phyloP scores from a whole-genome alignment of 257 asterid genomes.

The Prunella vulgaris region DNA sequence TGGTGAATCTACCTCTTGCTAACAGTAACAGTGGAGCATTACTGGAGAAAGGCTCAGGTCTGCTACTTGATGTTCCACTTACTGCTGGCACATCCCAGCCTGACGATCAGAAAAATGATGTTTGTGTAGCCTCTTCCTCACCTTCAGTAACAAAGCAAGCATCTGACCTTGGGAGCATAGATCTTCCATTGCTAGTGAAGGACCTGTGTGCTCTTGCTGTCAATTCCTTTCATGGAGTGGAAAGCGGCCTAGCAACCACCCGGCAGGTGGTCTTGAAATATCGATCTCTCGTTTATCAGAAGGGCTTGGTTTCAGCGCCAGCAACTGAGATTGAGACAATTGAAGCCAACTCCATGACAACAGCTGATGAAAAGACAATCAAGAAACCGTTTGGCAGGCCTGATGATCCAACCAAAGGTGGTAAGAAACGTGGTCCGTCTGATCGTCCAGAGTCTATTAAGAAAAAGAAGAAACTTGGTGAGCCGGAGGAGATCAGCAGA shows the following conservation, averaged over 20 bases:
- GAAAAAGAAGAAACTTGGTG: conserved; percentile 43
- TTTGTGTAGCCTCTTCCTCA: conserved; percentile 7
- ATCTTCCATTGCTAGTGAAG: conserved; percentile 41
- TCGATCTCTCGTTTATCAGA: conserved; percentile 77
- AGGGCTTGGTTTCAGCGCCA: conserved; percentile 49
- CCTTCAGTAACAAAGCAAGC: conserved; percentile 30
- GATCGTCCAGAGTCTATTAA: conserved; percentile 62
- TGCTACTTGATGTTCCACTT: conserved; percentile 20
- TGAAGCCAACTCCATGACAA: conserved; percentile 30
- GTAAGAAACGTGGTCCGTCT: conserved; percentile 67
- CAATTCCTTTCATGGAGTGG: conserved; percentile 54
- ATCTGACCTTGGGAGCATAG: conserved; percentile 21
- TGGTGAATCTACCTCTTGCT: conserved; percentile 26
- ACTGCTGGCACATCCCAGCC: conserved; percentile 22
- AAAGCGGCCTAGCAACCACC: conserved; percentile 34
- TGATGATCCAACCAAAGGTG: conserved; percentile 71
- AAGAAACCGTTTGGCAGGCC: conserved; percentile 43
- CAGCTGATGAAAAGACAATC: conserved; percentile 32
- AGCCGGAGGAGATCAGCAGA: conserved; percentile 36
- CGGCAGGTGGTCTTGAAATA: conserved; percentile 50
- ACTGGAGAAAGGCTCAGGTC: conserved; percentile 27
- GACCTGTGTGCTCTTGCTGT: conserved; percentile 72
- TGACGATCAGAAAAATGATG: conserved; percentile 27
- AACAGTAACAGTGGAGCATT: conserved; percentile 24
- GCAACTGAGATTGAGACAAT: conserved; percentile 42